Evolutionary conservation across 805 yeast species (phyloP).

Genomic region (Yamadazyma nakazawae): DNA sequence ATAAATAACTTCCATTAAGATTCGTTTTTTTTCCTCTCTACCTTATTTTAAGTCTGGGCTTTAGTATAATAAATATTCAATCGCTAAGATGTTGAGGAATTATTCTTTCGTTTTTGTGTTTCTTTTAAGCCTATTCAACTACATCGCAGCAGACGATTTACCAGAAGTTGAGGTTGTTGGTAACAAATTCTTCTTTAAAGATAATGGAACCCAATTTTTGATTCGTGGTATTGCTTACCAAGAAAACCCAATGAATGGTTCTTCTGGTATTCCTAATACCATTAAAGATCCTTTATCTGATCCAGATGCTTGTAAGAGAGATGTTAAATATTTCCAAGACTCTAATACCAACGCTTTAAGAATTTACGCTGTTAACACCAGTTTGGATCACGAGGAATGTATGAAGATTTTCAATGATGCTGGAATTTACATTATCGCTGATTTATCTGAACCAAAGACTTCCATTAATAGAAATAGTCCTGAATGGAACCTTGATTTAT

Average conservation of each 20-base stretch:
- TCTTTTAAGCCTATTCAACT: constrained; percentile 4
- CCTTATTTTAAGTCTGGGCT: constrained; percentile 1
- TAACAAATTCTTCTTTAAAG: constrained; percentile 39
- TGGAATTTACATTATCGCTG: constrained; percentile 44
- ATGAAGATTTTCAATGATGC: constrained; percentile 44
- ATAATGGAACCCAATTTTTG: constrained; percentile 43
- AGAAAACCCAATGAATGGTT: constrained; percentile 24
- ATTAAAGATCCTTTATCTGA: constrained; percentile 43
- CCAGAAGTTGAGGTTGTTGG: constrained; percentile 42
- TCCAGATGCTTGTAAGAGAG: constrained; percentile 40
- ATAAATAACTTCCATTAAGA: not conserved
- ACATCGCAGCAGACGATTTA: constrained; percentile 10
- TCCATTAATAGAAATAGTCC: constrained; percentile 81
- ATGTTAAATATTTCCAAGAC: constrained; percentile 34
- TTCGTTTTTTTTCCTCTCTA: not conserved
- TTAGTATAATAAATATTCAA: not conserved
- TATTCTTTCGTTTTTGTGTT: constrained; percentile 13
- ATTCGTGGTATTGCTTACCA: constrained; percentile 46
- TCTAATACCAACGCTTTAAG: constrained; percentile 42
- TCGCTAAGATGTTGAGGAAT: constrained; percentile 6
- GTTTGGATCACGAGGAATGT: constrained; percentile 37
- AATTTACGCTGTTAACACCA: constrained; percentile 41
- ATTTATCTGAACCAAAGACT: constrained; percentile 61
- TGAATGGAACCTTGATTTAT: constrained; percentile 68
- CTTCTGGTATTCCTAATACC: constrained; percentile 11